Evolutionary conservation across 345 rosid species (phyloP), one percentile per base, ranked within the genome.

Genomic region (Cardiospermum halicacabum): DNA sequence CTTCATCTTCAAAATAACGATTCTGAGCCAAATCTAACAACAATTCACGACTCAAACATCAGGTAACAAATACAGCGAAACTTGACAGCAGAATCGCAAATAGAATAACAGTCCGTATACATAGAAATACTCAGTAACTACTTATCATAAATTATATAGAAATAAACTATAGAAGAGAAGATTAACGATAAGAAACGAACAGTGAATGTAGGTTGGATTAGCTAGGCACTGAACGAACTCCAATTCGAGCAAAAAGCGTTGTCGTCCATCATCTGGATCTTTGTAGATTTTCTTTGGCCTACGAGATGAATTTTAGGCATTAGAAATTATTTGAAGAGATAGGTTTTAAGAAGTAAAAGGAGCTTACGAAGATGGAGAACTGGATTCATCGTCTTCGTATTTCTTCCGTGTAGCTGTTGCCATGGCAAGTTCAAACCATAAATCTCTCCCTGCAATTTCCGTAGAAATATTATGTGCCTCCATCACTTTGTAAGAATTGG

Each of bases 191-290:
- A 28, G 34, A 54, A 62, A 74, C 88, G 57, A 75, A 91, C 99
- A 86, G 67, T 89, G 98, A 66, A 95, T 95, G 66, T 95, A 95
- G 58, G 97, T 95, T 40, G 99, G 99, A 69, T 95, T 95, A 16
- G 96, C 97, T 24, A 95, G 92, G 72, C 98, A 95, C 21, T 95
- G 99, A 47, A 91, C 73, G 70, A 95, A 95, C 64, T 95, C 99
- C 70, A 95, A 77, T 58, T 95, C 99, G 18, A 95, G 85, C 62
- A 91, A 78, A 78, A 91, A 87, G 30, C 98, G 78, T 50, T 88
- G 98, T 26, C 84, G 78, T 28, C 99, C 98, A 74, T 79, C 99
- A 65, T 91, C 97, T 0, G 94, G 92, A 78, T 91, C 98, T 81
- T 91, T 85, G 69, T 83, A 95, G 40, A 75, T 64, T 54, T 64